phyloP scores from a whole-genome alignment of 768 basidiomycete species.

The Lentinus tigrinus region DNA sequence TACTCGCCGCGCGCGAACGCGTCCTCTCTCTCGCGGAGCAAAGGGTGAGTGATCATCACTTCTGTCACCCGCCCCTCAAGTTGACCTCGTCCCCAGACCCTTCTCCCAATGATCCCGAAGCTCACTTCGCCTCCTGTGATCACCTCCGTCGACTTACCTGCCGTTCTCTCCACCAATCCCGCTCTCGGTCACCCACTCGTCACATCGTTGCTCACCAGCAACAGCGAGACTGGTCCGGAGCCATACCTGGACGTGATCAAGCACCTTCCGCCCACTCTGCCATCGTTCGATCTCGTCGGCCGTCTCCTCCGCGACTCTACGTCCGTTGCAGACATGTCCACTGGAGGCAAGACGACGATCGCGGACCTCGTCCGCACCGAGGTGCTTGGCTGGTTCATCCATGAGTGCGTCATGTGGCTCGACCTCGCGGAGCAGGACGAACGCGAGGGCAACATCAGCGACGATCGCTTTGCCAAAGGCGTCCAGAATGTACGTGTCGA shows the following conservation, averaged over 20 bases:
- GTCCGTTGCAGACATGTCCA: constrained; percentile 37
- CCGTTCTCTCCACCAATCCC: constrained; percentile 67
- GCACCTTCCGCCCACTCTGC: constrained; percentile 67
- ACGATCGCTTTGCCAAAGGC: constrained; percentile 72
- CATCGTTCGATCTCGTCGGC: constrained; percentile 73
- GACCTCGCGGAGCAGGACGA: constrained; percentile 71
- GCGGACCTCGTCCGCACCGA: constrained; percentile 65
- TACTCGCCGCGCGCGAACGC: constrained; percentile 68
- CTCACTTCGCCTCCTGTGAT: constrained; percentile 51
- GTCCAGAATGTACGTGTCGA: constrained; percentile 59
- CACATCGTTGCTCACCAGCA: constrained; percentile 47
- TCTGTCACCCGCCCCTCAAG: neutral
- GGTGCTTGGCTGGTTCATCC: constrained; percentile 69
- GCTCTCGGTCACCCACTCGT: constrained; percentile 68
- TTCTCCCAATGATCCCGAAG: constrained; percentile 48
- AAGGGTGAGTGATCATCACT: constrained; percentile 45
- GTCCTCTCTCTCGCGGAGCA: constrained; percentile 76
- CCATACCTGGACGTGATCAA: constrained; percentile 64
- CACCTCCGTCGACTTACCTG: constrained; percentile 64
- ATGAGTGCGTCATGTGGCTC: constrained; percentile 67
- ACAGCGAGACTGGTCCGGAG: constrained; percentile 34
- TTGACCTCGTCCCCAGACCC: constrained; percentile 35
- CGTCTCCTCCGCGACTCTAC: constrained; percentile 65
- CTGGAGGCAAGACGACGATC: constrained; percentile 54
- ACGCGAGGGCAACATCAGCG: constrained; percentile 62